Percentiles rank a stretch among this genome's conserved stretches.
Conservation (phyloP, 2,329 filamentous ascomycete species). For the Pseudohalonectria lignicola region DNA sequence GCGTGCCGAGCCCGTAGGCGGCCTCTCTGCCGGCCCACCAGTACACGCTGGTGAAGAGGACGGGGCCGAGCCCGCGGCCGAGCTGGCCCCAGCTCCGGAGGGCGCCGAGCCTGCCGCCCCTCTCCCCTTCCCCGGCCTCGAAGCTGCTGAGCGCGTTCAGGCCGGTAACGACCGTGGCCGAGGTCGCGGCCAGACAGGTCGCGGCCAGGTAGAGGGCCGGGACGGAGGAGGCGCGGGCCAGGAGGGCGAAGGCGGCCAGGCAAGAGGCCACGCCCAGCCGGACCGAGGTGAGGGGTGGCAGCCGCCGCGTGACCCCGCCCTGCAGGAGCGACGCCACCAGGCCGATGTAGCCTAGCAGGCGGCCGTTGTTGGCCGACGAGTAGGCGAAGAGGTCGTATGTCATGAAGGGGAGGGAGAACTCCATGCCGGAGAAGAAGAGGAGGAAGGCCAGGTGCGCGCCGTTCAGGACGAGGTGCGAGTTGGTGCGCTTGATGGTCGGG, state of each 20-base stretch:
- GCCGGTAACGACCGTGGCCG: slow-evolving; percentile 88
- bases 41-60: slow-evolving; percentile 90
- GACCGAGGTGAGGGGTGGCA: slow-evolving; percentile 71
- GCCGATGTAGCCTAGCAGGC: slow-evolving; percentile 81
- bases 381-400: slow-evolving; percentile 90
- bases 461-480: slow-evolving; percentile 76
- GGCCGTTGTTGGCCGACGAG: slow-evolving; percentile 67
- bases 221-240: slow-evolving; percentile 59
- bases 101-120: slow-evolving; percentile 77
- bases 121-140: slow-evolving; percentile 68
- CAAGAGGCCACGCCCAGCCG: slow-evolving; percentile 70
- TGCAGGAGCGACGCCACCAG: slow-evolving; percentile 87
- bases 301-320: slow-evolving; percentile 76
- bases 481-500: slow-evolving; percentile 46
- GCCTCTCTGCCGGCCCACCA: slow-evolving; percentile 93
- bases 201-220: slow-evolving; percentile 70
- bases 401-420: slow-evolving; percentile 95
- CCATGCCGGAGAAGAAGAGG: slow-evolving; percentile 95
- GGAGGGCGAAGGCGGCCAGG: slow-evolving; percentile 67
- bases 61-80: slow-evolving; percentile 73
- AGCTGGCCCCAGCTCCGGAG: slow-evolving; percentile 76
- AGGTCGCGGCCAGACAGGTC: slow-evolving; percentile 76
- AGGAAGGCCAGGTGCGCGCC: slow-evolving; percentile 81
- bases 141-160: slow-evolving; percentile 88
- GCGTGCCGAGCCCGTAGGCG: slow-evolving; percentile 72